A percentile compares a stretch with the other conserved stretches of the same genome.
These are phyloP conservation scores for Gaeumannomyces tritici DNA, from an alignment of 2,329 filamentous ascomycete species.

Conservation along the genomic window DNA sequence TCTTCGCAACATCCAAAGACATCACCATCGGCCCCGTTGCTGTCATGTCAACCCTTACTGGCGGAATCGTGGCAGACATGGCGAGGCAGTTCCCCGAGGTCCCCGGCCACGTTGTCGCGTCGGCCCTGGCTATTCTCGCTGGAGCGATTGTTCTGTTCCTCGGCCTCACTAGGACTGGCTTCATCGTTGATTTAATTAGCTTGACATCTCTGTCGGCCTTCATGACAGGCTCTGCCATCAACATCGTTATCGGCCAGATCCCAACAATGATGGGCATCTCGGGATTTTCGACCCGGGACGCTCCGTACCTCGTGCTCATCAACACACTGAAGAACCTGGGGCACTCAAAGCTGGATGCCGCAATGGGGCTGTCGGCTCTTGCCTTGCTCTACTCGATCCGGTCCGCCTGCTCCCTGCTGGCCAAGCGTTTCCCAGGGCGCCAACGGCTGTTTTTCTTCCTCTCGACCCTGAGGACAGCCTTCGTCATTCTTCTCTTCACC, in stretches of 20 bases:
- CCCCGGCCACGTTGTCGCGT: slow-evolving; percentile 60
- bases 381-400: slow-evolving; percentile 70
- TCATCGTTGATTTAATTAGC: slow-evolving; percentile 89
- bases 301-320: slow-evolving; percentile 77
- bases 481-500: slow-evolving; percentile 87
- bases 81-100: slow-evolving; percentile 45
- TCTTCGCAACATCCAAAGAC: slow-evolving; percentile 96
- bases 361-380: slow-evolving; percentile 78
- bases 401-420: slow-evolving; percentile 50
- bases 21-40: slow-evolving; percentile 97
- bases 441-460: slow-evolving; percentile 79
- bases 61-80: slow-evolving; percentile 66
- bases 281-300: slow-evolving; percentile 49
- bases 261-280: slow-evolving; percentile 72
- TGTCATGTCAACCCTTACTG: slow-evolving; percentile 86
- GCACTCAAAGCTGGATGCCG: slow-evolving; percentile 63
- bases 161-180: slow-evolving; percentile 71
- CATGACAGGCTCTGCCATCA: slow-evolving; percentile 93
- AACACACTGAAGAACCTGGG: slow-evolving; percentile 68
- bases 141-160: slow-evolving; percentile 71
- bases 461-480: slow-evolving; percentile 82
- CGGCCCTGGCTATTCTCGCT: slow-evolving; percentile 65
- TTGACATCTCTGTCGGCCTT: slow-evolving; percentile 86
- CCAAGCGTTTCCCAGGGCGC: slow-evolving; percentile 57
- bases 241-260: slow-evolving; percentile 76